Evolutionary conservation across 2,329 filamentous ascomycete species (phyloP).

Genomic region (Botrytis galanthina): DNA sequence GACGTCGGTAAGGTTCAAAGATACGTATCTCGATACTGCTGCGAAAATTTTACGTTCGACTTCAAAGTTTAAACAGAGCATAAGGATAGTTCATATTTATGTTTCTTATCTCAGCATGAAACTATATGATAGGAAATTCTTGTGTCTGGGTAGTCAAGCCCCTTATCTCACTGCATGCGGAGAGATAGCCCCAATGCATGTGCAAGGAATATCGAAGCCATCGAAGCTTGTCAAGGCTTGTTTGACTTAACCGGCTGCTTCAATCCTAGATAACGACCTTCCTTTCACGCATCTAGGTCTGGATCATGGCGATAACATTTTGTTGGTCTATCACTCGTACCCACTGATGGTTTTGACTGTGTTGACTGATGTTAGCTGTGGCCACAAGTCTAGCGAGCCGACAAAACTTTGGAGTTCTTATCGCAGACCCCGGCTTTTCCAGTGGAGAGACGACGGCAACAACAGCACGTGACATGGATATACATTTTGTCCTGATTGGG

Average conservation of each 20-base stretch:
- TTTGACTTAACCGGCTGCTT: background rate
- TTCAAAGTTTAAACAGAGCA: background rate
- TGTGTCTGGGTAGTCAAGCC: background rate
- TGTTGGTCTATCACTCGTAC: background rate
- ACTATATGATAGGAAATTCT: background rate
- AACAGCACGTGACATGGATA: background rate
- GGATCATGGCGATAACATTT: background rate
- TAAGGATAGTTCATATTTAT: background rate
- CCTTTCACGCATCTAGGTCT: background rate
- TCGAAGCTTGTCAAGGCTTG: slow-evolving; percentile 13
- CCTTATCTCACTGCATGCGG: slow-evolving; percentile 9
- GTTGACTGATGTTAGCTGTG: background rate
- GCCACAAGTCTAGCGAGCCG: background rate
- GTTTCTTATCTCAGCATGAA: background rate
- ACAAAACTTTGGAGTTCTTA: background rate
- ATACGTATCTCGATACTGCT: background rate
- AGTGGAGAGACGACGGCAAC: background rate
- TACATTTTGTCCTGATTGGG: background rate
- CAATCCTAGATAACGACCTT: background rate
- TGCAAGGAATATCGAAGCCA: background rate
- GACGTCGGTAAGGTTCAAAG: background rate
- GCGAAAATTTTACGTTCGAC: too few species aligned
- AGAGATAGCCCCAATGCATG: background rate
- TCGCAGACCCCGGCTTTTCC: background rate
- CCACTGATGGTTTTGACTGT: background rate